Base-by-base conservation (phyloP, 177 flowering plant species). In the Vitis hybrid region DNA sequence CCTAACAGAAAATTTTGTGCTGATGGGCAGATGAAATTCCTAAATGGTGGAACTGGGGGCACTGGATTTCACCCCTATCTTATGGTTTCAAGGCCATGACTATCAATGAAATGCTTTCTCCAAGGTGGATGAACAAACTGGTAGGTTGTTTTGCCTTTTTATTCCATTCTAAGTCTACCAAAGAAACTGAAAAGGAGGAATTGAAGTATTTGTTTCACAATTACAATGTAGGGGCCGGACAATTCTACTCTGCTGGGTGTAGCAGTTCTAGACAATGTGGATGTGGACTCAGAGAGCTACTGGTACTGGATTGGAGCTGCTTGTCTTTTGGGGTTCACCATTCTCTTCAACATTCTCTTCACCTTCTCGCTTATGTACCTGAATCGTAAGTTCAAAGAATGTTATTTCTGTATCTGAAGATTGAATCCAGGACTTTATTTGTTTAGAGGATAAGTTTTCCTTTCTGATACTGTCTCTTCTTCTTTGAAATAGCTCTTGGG, bases 281-380 rank as follows among this genome's bases (percentile, higher is more conserved):
- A 81, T 64, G 79, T 92, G 66, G 77, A 44, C 57, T 65, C 83
- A 9, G 70, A 86, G 1, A 80, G 51, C 56, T 72, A 87, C 71
- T 90, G 97, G 97, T 90, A 73, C 75, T 94, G 98, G 98, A 91
- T 92, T 58, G 97, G 95, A 2, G 71, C 75, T 3, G 90, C 80
- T 11, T 95, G 91, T 11, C 87, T 92, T 74, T 9, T 88, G 1
- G 97, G 97, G 8, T 94, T 88, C 76, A 71, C 75, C 3, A 9
- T 89, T 51, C 84, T 94, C 72, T 92, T 92, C 75, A 91, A 92
- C 65, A 64, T 90, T 28, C 90, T 92, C 50, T 92, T 85, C 83
- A 94, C 98, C 47, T 57, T 94, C 19, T 75, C 94, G 11, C 95
- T 94, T 51, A 84, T 75, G 82, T 92, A 84, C 76, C 81, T 94